phyloP scores from a whole-genome alignment of 345 rosid genomes.

The Hibiscus syriacus region DNA sequence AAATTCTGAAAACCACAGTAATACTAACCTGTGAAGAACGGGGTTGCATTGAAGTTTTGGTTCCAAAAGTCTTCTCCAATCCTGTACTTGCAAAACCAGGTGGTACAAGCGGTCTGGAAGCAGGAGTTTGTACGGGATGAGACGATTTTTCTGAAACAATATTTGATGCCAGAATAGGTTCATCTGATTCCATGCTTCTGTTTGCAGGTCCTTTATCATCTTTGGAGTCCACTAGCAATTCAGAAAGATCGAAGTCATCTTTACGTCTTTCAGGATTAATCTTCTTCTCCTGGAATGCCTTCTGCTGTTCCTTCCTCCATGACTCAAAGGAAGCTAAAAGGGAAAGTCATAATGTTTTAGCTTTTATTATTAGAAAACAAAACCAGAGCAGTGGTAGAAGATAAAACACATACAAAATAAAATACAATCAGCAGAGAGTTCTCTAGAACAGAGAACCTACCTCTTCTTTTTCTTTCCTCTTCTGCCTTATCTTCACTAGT shows the following conservation, averaged over 20 bases:
- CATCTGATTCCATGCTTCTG: constrained; percentile 30
- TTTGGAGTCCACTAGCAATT: constrained; percentile 54
- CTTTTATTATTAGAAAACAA: constrained; percentile 10
- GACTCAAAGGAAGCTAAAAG: constrained; percentile 81
- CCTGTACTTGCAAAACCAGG: constrained; percentile 67
- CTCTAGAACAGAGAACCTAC: constrained; percentile 27
- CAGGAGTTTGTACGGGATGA: constrained; percentile 38
- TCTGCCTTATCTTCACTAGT: constrained; percentile 82
- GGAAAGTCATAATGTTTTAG: constrained; percentile 18
- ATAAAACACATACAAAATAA: neutral
- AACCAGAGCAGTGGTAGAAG: constrained; percentile 12
- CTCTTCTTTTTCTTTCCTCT: constrained; percentile 96
- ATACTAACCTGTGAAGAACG: constrained; percentile 43
- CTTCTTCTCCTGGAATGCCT: constrained; percentile 72
- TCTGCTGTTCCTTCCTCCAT: constrained; percentile 95
- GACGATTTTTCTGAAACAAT: constrained; percentile 35
- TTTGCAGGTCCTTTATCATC: constrained; percentile 43
- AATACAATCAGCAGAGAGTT: constrained; percentile 8
- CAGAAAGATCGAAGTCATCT: constrained; percentile 57
- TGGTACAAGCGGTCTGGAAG: constrained; percentile 91
- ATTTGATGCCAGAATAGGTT: constrained; percentile 18
- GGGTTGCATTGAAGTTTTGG: constrained; percentile 33
- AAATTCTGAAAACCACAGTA: neutral
- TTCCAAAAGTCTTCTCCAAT: constrained; percentile 44
- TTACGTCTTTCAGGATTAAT: constrained; percentile 47